Base-by-base conservation (phyloP, 2,329 filamentous ascomycete genomes). In the Ophiostoma piceae region DNA sequence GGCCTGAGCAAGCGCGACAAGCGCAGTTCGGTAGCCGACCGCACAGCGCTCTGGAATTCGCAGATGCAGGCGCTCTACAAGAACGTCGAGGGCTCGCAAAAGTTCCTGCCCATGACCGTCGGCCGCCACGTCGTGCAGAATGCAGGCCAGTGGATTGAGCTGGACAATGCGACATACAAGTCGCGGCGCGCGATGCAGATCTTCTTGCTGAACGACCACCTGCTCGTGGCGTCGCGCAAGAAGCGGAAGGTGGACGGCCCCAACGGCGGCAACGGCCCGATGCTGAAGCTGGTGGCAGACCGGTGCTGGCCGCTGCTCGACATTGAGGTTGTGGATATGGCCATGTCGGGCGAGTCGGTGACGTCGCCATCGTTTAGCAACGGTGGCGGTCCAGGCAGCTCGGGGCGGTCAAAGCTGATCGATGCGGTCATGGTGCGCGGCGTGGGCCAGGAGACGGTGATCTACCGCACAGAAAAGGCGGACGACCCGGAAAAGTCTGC, bases 151-250 rank as follows among this genome's bases (percentile, higher is more conserved):
- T 99, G 95, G 95, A 91, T 98, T 71, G 94, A 99, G 80, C 84
- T 99, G 72, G 96, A 99, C 79, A 96, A 95, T 73, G 95, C 95
- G 12, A 99, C 95, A 0, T 98, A 96, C 88, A 97, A 97, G 79
- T 92, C 94, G 3, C 85, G 91, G 73, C 85, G 95, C 60, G 89
- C 93, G 37, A 94, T 98, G 78, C 92, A 96, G 77, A 88, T 99
- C 71, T 94, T 98, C 71, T 80, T 99, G 71, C 84, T 99, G 2
- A 99, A 98, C 77, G 95, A 99, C 76, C 94, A 99, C 79, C 83
- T 99, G 1, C 85, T 99, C 29, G 86, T 99, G 67, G 95, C 95
- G 3, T 92, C 92, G 32, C 89, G 92, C 74, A 97, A 97, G 82
- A 97, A 97, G 83, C 92, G 94, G 76, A 92, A 94, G 75, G 83